Percentiles rank a stretch among this genome's conserved stretches.
Evolutionary conservation across 1,284 basidiomycete species (phyloP).

Genomic region (Ceratobasidium sp.): DNA sequence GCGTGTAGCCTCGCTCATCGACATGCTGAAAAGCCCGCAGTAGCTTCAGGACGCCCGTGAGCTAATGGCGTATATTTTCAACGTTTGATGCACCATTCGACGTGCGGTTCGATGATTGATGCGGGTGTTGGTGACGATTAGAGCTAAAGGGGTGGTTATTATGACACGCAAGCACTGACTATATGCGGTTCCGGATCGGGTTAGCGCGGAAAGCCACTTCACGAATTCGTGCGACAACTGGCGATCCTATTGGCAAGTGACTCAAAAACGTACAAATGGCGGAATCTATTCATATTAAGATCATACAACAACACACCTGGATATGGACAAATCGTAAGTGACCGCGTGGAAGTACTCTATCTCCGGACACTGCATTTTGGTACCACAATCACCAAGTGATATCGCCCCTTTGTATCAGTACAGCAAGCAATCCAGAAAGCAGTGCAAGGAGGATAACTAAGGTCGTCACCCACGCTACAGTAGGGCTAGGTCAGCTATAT

Average conservation of each 20-base stretch:
- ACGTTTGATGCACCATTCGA: too few relatives aligned
- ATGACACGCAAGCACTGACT: too few relatives aligned
- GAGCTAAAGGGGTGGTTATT: too few relatives aligned
- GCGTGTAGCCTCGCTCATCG: too few relatives aligned
- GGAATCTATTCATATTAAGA: conserved; percentile 12
- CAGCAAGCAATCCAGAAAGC: conserved; percentile 40
- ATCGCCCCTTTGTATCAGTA: conserved; percentile 35
- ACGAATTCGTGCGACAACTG: too few relatives aligned
- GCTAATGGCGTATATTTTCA: too few relatives aligned
- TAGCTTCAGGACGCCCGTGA: too few relatives aligned
- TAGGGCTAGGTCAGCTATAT: conserved; percentile 2
- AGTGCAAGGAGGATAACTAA: conserved; percentile 49
- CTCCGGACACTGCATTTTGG: background rate
- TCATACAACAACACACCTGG: background rate
- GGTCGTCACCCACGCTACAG: conserved; percentile 58
- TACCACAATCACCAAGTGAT: conserved; percentile 16
- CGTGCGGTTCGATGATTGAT: too few relatives aligned
- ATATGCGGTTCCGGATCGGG: too few relatives aligned
- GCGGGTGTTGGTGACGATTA: too few relatives aligned
- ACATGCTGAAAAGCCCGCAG: background rate
- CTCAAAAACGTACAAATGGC: background rate
- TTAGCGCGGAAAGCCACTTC: too few relatives aligned
- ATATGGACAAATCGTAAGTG: background rate
- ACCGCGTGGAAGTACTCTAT: background rate
- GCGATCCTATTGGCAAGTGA: background rate